Evolutionary conservation across 805 yeast genomes (phyloP).

Genomic region (Zygosaccharomyces bisporus): DNA sequence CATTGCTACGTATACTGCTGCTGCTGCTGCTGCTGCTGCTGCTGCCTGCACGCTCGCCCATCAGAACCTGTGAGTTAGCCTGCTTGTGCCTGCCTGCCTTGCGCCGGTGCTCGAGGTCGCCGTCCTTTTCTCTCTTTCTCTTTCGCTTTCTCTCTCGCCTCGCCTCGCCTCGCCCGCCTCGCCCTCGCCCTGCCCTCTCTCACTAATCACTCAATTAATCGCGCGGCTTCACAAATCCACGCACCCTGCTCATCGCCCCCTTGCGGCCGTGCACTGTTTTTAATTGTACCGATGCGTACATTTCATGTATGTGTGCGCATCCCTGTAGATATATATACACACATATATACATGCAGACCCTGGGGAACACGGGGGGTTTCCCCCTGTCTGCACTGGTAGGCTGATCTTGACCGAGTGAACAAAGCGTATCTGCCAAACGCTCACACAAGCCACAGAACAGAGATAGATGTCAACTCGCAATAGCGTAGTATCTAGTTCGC

Average conservation of each 20-base stretch:
- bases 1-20: neutral
- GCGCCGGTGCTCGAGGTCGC: too few species aligned
- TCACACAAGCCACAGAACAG: neutral
- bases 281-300: neutral
- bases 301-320: neutral
- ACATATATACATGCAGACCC: neutral
- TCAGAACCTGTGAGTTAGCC: neutral
- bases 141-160: neutral
- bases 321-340: neutral
- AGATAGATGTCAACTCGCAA: neutral
- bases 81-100: too few species aligned
- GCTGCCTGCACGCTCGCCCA: neutral
- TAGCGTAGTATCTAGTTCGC: neutral
- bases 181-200: neutral
- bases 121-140: too few species aligned
- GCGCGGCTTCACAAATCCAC: conserved; percentile 8
- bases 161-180: neutral
- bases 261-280: neutral
- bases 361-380: neutral
- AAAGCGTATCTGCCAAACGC: neutral
- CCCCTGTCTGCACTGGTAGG: neutral
- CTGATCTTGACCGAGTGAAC: too few species aligned
- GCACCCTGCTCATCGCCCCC: conserved; percentile 5
- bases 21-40: neutral
- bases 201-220: conserved; percentile 3